Conservation (phyloP, 306 rosid genomes). For the Astragalus glycyphyllos region DNA sequence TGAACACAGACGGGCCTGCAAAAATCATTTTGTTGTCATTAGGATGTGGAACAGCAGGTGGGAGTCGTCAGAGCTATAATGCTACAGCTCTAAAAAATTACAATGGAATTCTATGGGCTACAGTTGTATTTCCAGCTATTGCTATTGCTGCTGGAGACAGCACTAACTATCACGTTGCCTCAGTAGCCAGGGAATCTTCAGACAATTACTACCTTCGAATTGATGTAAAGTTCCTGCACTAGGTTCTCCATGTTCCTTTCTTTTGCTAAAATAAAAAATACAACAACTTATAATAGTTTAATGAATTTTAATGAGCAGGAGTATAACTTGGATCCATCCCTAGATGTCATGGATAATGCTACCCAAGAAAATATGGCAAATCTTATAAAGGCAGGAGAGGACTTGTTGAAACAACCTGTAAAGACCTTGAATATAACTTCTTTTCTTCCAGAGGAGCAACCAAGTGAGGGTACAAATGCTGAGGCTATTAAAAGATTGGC, state of each 20-base stretch:
- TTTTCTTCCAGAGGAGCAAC: constrained; percentile 42
- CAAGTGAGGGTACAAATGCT: constrained; percentile 48
- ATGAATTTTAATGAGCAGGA: constrained; percentile 47
- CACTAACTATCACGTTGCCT: not conserved
- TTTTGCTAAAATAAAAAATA: no score
- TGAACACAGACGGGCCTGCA: not conserved
- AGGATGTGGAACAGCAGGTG: not conserved
- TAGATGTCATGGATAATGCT: constrained; percentile 41
- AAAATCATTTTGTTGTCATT: constrained; percentile 12
- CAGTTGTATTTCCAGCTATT: not conserved
- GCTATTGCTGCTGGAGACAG: not conserved
- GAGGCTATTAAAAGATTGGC: constrained; percentile 62
- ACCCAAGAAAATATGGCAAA: constrained; percentile 49
- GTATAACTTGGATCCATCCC: constrained; percentile 48
- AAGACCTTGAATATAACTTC: constrained; percentile 47
- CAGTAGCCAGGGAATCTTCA: not conserved
- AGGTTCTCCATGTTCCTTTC: not conserved
- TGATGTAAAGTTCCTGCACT: not conserved
- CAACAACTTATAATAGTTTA: no score
- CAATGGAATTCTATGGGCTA: not conserved
- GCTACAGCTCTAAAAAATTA: fast-evolving
- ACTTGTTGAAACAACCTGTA: constrained; percentile 49
- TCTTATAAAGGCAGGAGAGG: constrained; percentile 56
- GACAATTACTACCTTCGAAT: constrained; percentile 14
- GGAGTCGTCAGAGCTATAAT: no score